A percentile compares a stretch with the other conserved stretches of the same genome.
phyloP scores from a whole-genome alignment of 805 yeast species.

The Ogataea siamensis region DNA sequence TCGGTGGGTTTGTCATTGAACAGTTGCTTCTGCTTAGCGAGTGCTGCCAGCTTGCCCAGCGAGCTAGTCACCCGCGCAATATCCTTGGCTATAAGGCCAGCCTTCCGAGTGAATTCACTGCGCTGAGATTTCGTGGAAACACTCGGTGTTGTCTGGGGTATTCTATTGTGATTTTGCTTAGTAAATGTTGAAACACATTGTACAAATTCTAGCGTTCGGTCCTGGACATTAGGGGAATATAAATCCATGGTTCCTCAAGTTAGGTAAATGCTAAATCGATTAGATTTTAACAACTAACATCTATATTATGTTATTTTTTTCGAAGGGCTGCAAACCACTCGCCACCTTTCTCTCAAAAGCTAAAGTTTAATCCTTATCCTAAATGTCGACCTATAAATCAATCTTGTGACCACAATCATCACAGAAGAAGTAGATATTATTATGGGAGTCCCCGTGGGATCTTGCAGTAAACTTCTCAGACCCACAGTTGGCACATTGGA shows the following conservation, averaged over 20 bases:
- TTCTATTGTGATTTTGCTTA: conserved; percentile 41
- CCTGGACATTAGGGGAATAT: conserved; percentile 49
- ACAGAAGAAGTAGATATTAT: conserved; percentile 27
- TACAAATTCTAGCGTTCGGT: conserved; percentile 89
- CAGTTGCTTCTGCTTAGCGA: conserved; percentile 87
- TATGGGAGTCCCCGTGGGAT: conserved; percentile 17
- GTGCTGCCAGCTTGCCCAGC: conserved; percentile 68
- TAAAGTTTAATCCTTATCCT: too few relatives aligned
- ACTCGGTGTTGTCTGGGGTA: conserved; percentile 23
- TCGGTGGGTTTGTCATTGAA: conserved; percentile 94
- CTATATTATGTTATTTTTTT: too few relatives aligned
- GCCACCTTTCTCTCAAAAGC: too few relatives aligned
- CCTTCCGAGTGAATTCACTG: conserved; percentile 66
- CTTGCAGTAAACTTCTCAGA: conserved; percentile 27
- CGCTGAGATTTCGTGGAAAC: conserved; percentile 34
- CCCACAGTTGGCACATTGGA: conserved; percentile 25
- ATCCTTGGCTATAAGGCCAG: conserved; percentile 83
- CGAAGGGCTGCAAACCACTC: conserved; percentile 13
- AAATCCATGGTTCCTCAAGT: conserved; percentile 20
- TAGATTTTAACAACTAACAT: conserved; percentile 7
- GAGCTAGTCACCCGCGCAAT: conserved; percentile 82
- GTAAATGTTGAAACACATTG: conserved; percentile 82
- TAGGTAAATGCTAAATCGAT: not conserved
- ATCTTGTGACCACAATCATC: conserved; percentile 29
- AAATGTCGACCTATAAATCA: too few relatives aligned